Conservation (phyloP, 352 stramenopile species). For the Phytophthora ramorum region DNA sequence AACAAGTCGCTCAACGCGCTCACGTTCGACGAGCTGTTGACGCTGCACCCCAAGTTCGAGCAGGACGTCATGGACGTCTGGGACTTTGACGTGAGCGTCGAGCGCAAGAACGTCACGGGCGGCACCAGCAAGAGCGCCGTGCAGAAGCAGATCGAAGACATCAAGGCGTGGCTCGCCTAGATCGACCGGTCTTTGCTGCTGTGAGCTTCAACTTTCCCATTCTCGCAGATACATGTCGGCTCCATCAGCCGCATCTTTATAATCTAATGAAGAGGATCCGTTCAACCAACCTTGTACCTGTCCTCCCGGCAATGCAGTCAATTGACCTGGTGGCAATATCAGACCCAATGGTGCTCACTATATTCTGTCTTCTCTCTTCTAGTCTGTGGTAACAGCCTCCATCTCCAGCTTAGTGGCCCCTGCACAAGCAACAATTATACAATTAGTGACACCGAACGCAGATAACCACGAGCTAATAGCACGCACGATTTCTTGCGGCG, state of each 20-base stretch:
- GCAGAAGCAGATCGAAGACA: slow-evolving; percentile 76
- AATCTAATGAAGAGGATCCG: slow-evolving; percentile 19
- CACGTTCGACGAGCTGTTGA: slow-evolving; percentile 90
- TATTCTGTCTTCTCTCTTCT: slow-evolving; percentile 30
- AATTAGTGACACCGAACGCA: background rate
- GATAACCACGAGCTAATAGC: background rate
- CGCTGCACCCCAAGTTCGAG: slow-evolving; percentile 91
- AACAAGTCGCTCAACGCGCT: slow-evolving; percentile 86
- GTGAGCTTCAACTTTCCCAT: background rate
- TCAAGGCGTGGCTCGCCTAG: slow-evolving; percentile 75
- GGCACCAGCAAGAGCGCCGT: slow-evolving; percentile 86
- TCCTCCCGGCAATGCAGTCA: background rate
- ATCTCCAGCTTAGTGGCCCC: slow-evolving; percentile 32
- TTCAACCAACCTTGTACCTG: background rate
- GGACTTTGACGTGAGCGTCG: slow-evolving; percentile 91
- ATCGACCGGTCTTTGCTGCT: background rate
- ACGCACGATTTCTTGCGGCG: slow-evolving; percentile 83
- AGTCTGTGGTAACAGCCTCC: slow-evolving; percentile 7
- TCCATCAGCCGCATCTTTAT: slow-evolving; percentile 12
- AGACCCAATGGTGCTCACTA: slow-evolving; percentile 15
- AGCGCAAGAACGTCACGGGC: slow-evolving; percentile 91
- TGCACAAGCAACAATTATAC: slow-evolving; percentile 19
- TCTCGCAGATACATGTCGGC: background rate
- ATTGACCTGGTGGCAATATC: background rate
- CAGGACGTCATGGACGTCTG: slow-evolving; percentile 90